Evolutionary conservation across 768 basidiomycete genomes (phyloP).

Genomic region (Russula olivacea): DNA sequence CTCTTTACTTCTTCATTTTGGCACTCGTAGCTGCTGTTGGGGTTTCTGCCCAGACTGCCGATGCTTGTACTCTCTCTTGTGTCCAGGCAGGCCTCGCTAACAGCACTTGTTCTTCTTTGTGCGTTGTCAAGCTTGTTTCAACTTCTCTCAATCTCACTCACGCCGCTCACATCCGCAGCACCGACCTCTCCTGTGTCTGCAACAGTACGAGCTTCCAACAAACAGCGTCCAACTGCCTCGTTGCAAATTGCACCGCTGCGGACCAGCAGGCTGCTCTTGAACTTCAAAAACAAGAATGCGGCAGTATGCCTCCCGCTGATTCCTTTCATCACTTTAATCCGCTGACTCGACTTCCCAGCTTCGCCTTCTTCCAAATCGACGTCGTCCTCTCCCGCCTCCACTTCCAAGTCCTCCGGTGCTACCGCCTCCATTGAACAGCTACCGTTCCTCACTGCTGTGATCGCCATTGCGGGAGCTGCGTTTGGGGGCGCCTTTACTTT

Average conservation of each 20-base stretch:
- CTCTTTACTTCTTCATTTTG: not conserved
- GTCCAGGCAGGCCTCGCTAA: not conserved
- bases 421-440: not conserved
- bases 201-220: conserved; percentile 35
- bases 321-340: not conserved
- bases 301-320: conserved; percentile 3
- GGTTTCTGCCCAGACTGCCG: conserved; percentile 7
- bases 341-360: not conserved
- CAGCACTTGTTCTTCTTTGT: conserved; percentile 5
- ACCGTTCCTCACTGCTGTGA: not conserved
- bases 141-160: not conserved
- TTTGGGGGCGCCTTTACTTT: conserved; percentile 8
- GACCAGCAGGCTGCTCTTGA: conserved; percentile 32
- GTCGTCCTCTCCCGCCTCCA: not conserved
- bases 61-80: conserved; percentile 1
- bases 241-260: conserved; percentile 30
- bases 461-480: conserved; percentile 4
- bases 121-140: not conserved
- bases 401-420: not conserved
- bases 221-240: conserved; percentile 33
- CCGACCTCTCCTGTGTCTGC: conserved; percentile 39
- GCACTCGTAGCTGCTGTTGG: not conserved
- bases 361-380: not conserved
- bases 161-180: conserved; percentile 28
- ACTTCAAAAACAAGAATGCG: conserved; percentile 35